Percentiles rank a stretch among this genome's conserved stretches.
phyloP scores from a whole-genome alignment of 169 alveolate species.

The Toxoplasma gondii region DNA sequence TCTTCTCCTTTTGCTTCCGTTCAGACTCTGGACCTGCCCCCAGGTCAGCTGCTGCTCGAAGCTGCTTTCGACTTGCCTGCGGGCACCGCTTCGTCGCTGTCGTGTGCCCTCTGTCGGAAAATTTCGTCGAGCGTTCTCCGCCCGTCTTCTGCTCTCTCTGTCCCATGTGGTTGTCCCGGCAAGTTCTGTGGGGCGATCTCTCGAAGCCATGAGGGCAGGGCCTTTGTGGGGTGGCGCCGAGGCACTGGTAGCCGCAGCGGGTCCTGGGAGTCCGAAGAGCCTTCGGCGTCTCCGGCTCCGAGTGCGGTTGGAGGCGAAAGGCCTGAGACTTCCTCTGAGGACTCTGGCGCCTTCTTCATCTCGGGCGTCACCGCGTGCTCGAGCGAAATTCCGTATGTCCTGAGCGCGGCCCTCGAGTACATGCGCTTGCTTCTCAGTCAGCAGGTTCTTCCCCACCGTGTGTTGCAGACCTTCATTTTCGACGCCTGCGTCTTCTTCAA shows the following conservation, averaged over 20 bases:
- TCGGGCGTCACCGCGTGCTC: background rate
- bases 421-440: conserved; percentile 64
- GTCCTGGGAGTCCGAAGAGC: background rate
- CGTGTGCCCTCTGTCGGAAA: background rate
- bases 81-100: background rate
- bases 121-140: background rate
- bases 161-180: background rate
- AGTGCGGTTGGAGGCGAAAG: background rate
- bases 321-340: background rate
- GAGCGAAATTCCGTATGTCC: conserved; percentile 51
- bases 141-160: background rate
- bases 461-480: conserved; percentile 73
- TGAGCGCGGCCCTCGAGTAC: conserved; percentile 65
- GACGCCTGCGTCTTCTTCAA: conserved; percentile 71
- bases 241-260: background rate
- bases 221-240: background rate
- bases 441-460: conserved; percentile 73
- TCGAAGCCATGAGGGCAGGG: background rate
- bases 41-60: conserved; percentile 1
- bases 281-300: background rate
- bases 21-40: background rate
- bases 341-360: background rate
- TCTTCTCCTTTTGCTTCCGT: background rate
- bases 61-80: background rate
- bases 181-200: background rate